Evolutionary conservation across 805 yeast species (phyloP).

Genomic region (Yamadazyma kitorensis): DNA sequence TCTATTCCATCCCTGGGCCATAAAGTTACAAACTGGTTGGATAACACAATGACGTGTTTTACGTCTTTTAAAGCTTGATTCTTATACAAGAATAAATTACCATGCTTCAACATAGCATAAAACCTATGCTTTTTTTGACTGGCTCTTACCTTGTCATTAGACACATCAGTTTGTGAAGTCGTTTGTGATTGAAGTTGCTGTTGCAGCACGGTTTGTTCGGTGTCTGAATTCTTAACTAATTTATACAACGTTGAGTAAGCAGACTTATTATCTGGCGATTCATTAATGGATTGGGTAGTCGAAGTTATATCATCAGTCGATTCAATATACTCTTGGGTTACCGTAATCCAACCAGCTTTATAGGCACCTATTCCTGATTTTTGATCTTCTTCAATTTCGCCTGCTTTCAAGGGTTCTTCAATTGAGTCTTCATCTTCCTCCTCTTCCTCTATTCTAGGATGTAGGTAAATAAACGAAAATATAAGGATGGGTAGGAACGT

Average conservation of each 20-base stretch:
- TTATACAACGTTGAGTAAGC: constrained; percentile 63
- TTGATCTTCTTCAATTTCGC: constrained; percentile 59
- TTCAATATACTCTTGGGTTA: constrained; percentile 68
- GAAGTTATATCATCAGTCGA: constrained; percentile 46
- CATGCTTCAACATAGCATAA: constrained; percentile 76
- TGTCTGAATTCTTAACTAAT: constrained; percentile 42
- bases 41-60: constrained; percentile 74
- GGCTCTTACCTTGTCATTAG: constrained; percentile 14
- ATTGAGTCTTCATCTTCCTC: constrained; percentile 13
- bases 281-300: constrained; percentile 41
- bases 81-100: constrained; percentile 81
- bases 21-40: constrained; percentile 64
- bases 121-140: constrained; percentile 54
- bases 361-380: constrained; percentile 62
- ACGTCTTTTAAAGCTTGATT: constrained; percentile 65
- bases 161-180: constrained; percentile 5
- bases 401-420: constrained; percentile 42
- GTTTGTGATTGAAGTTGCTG: constrained; percentile 1
- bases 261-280: constrained; percentile 42
- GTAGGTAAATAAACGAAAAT: constrained; percentile 34
- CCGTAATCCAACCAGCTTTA: constrained; percentile 76
- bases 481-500: constrained; percentile 69
- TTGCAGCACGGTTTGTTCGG: not conserved
- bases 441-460: constrained; percentile 13
- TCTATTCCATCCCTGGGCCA: constrained; percentile 85